Base-by-base conservation (phyloP, 768 basidiomycete genomes). In the Boletales sp. region DNA sequence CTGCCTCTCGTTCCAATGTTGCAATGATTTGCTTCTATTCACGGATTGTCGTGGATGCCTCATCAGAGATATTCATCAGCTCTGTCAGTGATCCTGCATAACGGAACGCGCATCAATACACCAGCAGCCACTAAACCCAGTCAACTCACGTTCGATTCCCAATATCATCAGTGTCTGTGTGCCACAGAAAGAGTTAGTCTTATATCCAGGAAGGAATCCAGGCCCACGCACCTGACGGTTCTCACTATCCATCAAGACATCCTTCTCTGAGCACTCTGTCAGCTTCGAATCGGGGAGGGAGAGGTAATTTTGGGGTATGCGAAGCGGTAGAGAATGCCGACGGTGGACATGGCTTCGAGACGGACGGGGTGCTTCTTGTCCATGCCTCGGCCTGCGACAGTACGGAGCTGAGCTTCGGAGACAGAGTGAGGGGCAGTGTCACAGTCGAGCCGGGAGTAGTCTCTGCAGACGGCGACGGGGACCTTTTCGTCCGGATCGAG, bases 401-500 rank as follows among this genome's bases (percentile, higher is more conserved):
- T 72, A 13, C 76, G 74, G 41, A 97, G 70, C 44, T 86, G 83
- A 0, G 64, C 62, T 51, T 77, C 75, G 9, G 82, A 79, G 28
- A 94, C 83, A 59, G 91, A 84, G 63, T 95, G 94, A 31, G 93
- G 64, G 0, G 84, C 87, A 0, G 86, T 87, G 68, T 99, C 96
- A 61, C 92, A 97, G 64, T 97, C 94, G 11, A 98, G 70, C 48
- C 84, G 79, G 2, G 84, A 82, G 57, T 92, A 91, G 12, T 90
- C 69, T 60, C 79, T 84, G 74, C 93, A 95, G 1, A 84, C 83
- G 1, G 91, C 86, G 7, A 87, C 82, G 28, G 96, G 82, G 37
- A 99, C 85, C 61, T 84, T 90, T 51, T 97, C 96, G 55, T 98
- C 96, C 0, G 90, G 86, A 66, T 99, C 96, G 1, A 79, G 59